phyloP scores from a whole-genome alignment of 73 alveolate species.

The Paramecium sonneborni region DNA sequence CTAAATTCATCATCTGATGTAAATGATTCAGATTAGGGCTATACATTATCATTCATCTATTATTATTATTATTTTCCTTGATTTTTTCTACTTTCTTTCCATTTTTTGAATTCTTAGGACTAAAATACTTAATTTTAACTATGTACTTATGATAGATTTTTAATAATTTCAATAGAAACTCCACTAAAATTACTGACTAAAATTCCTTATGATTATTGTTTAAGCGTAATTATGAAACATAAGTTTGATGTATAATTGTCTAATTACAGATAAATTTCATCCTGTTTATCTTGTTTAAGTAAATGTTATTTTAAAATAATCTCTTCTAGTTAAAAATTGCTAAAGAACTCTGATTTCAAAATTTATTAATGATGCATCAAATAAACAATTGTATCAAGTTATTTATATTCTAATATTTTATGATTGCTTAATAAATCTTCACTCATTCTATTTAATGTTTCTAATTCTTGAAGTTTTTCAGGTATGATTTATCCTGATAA shows the following conservation, averaged over 20 bases:
- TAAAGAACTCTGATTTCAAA: neutral
- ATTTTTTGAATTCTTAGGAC: neutral
- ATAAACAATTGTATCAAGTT: neutral
- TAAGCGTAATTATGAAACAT: neutral
- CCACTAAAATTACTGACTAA: neutral
- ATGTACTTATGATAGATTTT: neutral
- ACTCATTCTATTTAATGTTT: neutral
- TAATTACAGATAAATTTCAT: neutral
- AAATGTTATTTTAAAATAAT: neutral
- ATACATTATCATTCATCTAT: neutral
- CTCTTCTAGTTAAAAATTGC: neutral
- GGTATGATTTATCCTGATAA: conserved; percentile 35
- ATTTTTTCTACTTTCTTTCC: neutral
- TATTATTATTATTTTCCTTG: neutral
- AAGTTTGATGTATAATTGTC: neutral
- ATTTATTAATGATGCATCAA: neutral
- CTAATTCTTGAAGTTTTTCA: neutral
- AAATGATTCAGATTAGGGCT: neutral
- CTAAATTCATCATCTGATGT: neutral
- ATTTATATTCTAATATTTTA: neutral
- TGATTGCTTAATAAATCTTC: neutral
- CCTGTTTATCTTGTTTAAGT: neutral
- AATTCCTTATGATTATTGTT: neutral
- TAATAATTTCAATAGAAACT: neutral
- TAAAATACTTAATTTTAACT: neutral